Conservation (phyloP, 1,284 basidiomycete species). For the Porodaedalea pini region DNA sequence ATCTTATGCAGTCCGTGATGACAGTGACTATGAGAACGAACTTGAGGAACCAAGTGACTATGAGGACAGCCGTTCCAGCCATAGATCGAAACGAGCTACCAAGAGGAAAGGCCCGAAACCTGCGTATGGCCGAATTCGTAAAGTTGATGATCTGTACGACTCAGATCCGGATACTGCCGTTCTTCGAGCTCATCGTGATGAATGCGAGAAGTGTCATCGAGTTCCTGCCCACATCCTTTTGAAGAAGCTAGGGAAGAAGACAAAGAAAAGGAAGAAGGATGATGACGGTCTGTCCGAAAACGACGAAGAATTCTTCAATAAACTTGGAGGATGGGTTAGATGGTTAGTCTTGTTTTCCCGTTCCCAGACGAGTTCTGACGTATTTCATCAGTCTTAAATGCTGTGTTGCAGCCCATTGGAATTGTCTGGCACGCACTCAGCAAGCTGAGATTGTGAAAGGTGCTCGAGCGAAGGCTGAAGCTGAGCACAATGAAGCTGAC, state of each 20-base stretch:
- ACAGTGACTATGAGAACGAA: conserved; percentile 12
- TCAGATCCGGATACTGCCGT: conserved; percentile 53
- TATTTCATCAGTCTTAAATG: conserved; percentile 59
- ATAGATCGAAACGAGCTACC: conserved; percentile 27
- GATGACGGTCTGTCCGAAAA: conserved; percentile 50
- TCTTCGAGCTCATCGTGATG: conserved; percentile 55
- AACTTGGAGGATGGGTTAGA: conserved; percentile 79
- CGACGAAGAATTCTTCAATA: conserved; percentile 50
- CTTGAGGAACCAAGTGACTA: not conserved
- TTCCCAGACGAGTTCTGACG: conserved; percentile 13
- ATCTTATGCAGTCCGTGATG: conserved; percentile 4
- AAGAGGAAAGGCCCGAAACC: conserved; percentile 47
- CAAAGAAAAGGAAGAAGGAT: conserved; percentile 38
- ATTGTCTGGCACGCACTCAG: conserved; percentile 63
- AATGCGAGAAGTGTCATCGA: conserved; percentile 70
- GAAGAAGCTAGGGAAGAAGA: conserved; percentile 36
- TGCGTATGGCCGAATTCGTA: conserved; percentile 64
- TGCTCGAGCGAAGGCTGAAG: conserved; percentile 37
- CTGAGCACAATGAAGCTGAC: conserved; percentile 33
- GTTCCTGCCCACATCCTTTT: conserved; percentile 56
- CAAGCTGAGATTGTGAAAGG: conserved; percentile 71
- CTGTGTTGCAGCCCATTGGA: conserved; percentile 76
- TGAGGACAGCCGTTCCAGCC: not conserved
- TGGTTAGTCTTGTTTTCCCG: conserved; percentile 49
- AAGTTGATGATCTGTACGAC: conserved; percentile 51